Base-by-base conservation (phyloP, 345 rosid species). In the Murraya paniculata region DNA sequence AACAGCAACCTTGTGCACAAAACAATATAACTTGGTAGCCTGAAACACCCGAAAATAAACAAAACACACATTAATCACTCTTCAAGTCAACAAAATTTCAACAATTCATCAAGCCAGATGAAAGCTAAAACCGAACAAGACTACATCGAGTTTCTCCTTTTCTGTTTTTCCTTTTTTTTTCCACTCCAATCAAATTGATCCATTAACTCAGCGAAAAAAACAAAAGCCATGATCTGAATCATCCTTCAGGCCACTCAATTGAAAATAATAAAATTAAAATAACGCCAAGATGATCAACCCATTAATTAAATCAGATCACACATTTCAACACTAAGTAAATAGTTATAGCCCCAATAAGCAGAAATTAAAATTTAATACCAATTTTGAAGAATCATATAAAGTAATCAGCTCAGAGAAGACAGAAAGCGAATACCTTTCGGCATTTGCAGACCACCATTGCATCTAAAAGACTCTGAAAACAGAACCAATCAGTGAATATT, bases 11-110 rank as follows among this genome's bases (percentile, higher is more conserved):
- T 95, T 95, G 88, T 95, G 99, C 78, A 95, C 99, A 75, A 93
- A 95, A 84, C 99, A 95, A 80, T 95, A 95, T 39, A 95, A 79
- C 85, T 93, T 95, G 7, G 99, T 97, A 78, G 99, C 98, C 99
- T 97, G 91, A 61, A 84, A 83, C 76, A 84, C 24, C 64, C 59
- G 64, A 77, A 67, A 27, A n/a, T n/a, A 33, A 14, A 8, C 33
- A 27, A 35, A 8, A 48, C 22, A 56, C 8, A 35, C 4, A 33
- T 28, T 25, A 39, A 73, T 59, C 25, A 72, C 22, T 3, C 60
- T 50, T 38, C 61, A 73, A 53, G 24, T 69, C 13, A 14, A 41
- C 2, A 24, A 45, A 68, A 41, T n/a, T 39, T 39, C 18, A 41
- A 41, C 55, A 62, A 61, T 65, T 35, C 70, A 65, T 8, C 68